Evolutionary conservation across 345 rosid species (phyloP).

Genomic region (Syzygium aromaticum): DNA sequence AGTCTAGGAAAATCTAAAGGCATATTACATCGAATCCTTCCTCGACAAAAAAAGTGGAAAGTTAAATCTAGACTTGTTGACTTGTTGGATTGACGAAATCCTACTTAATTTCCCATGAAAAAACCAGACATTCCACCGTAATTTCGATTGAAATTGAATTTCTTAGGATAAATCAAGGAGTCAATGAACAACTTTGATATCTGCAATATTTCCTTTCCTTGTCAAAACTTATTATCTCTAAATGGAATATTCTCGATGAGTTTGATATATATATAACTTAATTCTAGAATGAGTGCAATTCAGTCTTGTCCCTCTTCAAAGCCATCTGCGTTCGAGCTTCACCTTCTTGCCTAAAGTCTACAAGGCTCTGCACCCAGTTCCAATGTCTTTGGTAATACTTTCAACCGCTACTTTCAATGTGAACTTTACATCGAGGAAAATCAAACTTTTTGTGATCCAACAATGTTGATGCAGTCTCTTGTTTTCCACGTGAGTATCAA

Average conservation of each 20-base stretch:
- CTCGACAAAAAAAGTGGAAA: background rate
- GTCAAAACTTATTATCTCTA: background rate
- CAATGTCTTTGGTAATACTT: background rate
- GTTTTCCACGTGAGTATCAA: background rate
- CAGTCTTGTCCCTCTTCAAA: background rate
- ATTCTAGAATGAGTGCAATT: background rate
- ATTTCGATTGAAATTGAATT: background rate
- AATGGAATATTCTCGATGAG: background rate
- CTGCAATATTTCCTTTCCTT: background rate
- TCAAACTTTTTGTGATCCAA: background rate
- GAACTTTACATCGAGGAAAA: background rate
- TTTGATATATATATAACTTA: background rate
- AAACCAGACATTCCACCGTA: background rate
- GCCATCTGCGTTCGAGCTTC: background rate
- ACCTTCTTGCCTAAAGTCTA: background rate
- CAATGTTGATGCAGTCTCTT: background rate
- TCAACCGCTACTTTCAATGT: background rate
- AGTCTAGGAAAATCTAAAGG: background rate
- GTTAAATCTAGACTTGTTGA: background rate
- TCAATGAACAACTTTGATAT: background rate
- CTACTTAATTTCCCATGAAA: background rate
- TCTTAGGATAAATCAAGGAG: background rate
- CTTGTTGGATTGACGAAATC: background rate
- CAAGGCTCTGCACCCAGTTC: background rate
- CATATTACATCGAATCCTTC: background rate